These are phyloP conservation scores for Penicillium bovifimosum DNA, from an alignment of 495 filamentous ascomycete species.

Conservation along the genomic window DNA sequence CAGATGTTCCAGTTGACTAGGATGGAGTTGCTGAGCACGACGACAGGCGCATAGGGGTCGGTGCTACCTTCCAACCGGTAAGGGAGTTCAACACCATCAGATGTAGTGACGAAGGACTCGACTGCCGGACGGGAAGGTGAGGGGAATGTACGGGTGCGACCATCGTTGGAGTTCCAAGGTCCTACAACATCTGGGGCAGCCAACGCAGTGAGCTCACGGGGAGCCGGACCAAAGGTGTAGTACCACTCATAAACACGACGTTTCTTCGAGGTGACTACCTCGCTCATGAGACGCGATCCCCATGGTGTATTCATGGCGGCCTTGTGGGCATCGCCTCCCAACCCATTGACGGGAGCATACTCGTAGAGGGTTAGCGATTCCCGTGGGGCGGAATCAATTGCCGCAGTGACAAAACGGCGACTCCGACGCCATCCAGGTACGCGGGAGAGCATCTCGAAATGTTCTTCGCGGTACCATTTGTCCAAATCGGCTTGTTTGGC, in stretches of 20 bases:
- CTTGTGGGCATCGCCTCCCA: constrained; percentile 57
- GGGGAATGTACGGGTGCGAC: constrained; percentile 45
- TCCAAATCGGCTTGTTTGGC: constrained; percentile 51
- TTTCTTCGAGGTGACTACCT: constrained; percentile 50
- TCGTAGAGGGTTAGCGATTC: constrained; percentile 66
- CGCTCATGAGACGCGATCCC: constrained; percentile 47
- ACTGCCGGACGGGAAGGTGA: constrained; percentile 50
- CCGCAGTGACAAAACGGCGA: constrained; percentile 56
- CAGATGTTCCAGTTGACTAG: constrained; percentile 70
- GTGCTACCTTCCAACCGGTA: constrained; percentile 71
- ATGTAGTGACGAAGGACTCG: constrained; percentile 59
- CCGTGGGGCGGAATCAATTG: constrained; percentile 43
- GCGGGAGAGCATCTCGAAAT: constrained; percentile 62
- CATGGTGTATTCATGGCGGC: constrained; percentile 55
- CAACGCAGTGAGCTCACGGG: constrained; percentile 55
- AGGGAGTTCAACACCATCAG: constrained; percentile 60
- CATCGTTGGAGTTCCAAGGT: constrained; percentile 50
- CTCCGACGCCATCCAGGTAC: constrained; percentile 73
- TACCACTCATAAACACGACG: constrained; percentile 62
- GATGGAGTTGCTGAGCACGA: constrained; percentile 72
- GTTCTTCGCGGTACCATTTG: constrained; percentile 68
- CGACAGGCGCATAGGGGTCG: constrained; percentile 57
- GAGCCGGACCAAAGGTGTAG: constrained; percentile 71
- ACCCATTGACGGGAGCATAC: constrained; percentile 57
- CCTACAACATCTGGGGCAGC: constrained; percentile 28